phyloP scores from a whole-genome alignment of 495 filamentous ascomycete genomes.

The Xylaria curta region DNA sequence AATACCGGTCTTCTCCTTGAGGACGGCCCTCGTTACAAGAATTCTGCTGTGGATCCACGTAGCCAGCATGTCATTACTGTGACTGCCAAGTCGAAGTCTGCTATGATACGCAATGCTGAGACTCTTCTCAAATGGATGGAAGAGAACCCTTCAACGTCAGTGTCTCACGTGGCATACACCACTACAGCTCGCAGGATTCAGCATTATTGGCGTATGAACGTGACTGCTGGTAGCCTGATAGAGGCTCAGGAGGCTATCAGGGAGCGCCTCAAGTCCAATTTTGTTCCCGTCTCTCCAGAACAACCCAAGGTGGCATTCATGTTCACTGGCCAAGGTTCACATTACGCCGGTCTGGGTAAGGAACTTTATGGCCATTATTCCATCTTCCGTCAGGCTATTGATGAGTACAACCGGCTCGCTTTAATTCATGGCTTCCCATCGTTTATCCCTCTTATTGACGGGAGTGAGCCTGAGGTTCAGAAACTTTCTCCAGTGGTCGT shows the following conservation, averaged over 20 bases:
- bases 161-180: slow-evolving; percentile 74
- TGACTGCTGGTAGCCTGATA: slow-evolving; percentile 58
- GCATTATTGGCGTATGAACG: slow-evolving; percentile 72
- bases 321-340: slow-evolving; percentile 75
- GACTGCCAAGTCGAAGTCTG: slow-evolving; percentile 63
- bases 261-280: slow-evolving; percentile 52
- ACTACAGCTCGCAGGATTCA: slow-evolving; percentile 87
- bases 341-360: slow-evolving; percentile 71
- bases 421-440: slow-evolving; percentile 73
- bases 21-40: slow-evolving; percentile 51
- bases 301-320: slow-evolving; percentile 67
- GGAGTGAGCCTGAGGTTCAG: slow-evolving; percentile 60
- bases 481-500: slow-evolving; percentile 75
- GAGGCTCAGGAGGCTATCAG: slow-evolving; percentile 51
- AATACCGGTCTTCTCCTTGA: slow-evolving; percentile 70
- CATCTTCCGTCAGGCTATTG: slow-evolving; percentile 72
- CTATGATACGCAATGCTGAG: slow-evolving; percentile 60
- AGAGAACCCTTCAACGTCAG: slow-evolving; percentile 54
- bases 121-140: slow-evolving; percentile 60
- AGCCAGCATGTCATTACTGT: slow-evolving; percentile 61
- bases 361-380: slow-evolving; percentile 69
- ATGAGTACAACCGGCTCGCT: slow-evolving; percentile 72
- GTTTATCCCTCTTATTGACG: slow-evolving; percentile 71
- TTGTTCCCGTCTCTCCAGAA: slow-evolving; percentile 53
- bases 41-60: slow-evolving; percentile 52